Percentiles rank a stretch among this genome's conserved stretches.
These are phyloP conservation scores for Populus ilicifolia DNA, from an alignment of 345 rosid genomes.

Conservation along the genomic window DNA sequence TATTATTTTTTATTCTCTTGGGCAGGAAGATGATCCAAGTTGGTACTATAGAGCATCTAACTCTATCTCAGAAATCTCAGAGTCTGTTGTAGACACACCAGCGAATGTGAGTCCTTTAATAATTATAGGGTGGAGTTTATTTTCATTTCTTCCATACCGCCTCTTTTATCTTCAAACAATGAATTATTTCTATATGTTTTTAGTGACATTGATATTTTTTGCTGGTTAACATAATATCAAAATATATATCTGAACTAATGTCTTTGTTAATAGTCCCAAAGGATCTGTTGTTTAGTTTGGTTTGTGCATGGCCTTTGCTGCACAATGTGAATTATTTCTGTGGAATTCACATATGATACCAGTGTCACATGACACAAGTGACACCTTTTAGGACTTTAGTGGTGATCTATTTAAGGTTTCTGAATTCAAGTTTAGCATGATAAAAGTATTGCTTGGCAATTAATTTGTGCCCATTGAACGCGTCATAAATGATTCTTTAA, in stretches of 20 bases:
- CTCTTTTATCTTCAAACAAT: neutral
- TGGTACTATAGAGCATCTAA: slow-evolving; percentile 95
- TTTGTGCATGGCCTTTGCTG: neutral
- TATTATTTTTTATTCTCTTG: slow-evolving; percentile 10
- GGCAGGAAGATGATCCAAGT: slow-evolving; percentile 93
- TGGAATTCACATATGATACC: neutral
- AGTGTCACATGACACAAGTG: neutral
- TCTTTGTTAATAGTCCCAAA: neutral
- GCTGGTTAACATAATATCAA: neutral
- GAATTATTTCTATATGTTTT: neutral
- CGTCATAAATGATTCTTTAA: neutral
- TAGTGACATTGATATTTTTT: neutral
- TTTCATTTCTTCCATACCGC: neutral
- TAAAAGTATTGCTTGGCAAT: neutral
- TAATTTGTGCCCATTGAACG: neutral
- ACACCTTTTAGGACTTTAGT: neutral
- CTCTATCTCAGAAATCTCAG: slow-evolving; percentile 50
- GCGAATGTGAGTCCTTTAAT: slow-evolving; percentile 51
- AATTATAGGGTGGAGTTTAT: neutral
- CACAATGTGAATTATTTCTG: neutral
- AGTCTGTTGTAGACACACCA: slow-evolving; percentile 65
- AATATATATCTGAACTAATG: neutral
- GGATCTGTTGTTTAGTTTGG: neutral
- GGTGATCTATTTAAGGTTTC: neutral
- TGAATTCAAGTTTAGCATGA: neutral